phyloP scores from a whole-genome alignment of 2,329 filamentous ascomycete species.

The Akanthomyces muscarius region DNA sequence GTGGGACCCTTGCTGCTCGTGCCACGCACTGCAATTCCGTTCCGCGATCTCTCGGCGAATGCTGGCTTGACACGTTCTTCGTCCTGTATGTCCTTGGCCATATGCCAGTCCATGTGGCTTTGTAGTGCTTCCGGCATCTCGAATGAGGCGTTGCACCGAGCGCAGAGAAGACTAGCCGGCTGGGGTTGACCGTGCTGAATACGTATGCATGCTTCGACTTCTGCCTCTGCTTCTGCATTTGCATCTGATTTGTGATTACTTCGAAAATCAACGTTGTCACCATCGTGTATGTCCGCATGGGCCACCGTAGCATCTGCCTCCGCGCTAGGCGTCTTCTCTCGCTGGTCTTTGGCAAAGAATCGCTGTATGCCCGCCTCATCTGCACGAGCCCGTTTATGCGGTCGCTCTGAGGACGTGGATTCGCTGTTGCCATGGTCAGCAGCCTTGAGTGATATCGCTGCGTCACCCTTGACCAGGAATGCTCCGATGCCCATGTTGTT shows the following conservation, averaged over 20 bases:
- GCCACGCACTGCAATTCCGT: slow-evolving; percentile 25
- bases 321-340: slow-evolving; percentile 21
- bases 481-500: slow-evolving; percentile 82
- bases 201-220: slow-evolving; percentile 32
- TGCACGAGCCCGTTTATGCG: slow-evolving; percentile 31
- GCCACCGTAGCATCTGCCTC: slow-evolving; percentile 26
- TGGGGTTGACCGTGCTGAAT: not conserved
- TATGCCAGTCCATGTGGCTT: slow-evolving; percentile 91
- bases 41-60: slow-evolving; percentile 37
- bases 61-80: slow-evolving; percentile 49
- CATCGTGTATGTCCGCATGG: slow-evolving; percentile 21
- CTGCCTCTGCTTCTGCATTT: slow-evolving; percentile 24
- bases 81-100: slow-evolving; percentile 79
- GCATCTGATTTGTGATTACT: slow-evolving; percentile 16
- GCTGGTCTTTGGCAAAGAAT: slow-evolving; percentile 49
- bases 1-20: slow-evolving; percentile 28
- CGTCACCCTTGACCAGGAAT: slow-evolving; percentile 76
- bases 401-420: slow-evolving; percentile 22
- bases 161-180: slow-evolving; percentile 43
- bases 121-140: slow-evolving; percentile 54
- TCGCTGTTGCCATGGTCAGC: slow-evolving; percentile 18
- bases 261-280: slow-evolving; percentile 11
- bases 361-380: slow-evolving; percentile 51
- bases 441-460: slow-evolving; percentile 43
- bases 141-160: slow-evolving; percentile 62